Base-by-base conservation (phyloP, 2,329 filamentous ascomycete genomes). In the Clathrospora elynae region DNA sequence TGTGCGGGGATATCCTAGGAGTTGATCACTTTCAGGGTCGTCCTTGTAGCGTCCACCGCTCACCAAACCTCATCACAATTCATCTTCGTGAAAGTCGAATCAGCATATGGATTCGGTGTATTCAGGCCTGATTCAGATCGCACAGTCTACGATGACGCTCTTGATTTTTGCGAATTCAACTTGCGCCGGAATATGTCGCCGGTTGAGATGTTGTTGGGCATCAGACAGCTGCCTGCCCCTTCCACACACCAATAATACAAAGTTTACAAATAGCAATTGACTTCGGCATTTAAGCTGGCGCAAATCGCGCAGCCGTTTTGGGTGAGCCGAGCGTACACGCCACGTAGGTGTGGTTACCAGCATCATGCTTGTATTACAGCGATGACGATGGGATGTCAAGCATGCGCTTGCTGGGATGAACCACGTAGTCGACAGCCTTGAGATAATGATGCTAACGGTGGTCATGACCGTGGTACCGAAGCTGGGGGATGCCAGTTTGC, bases 301-400 rank as follows among this genome's bases (percentile, higher is more conserved):
- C 28, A 42, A 38, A 46, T 46, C 42, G 45, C 45, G 45, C 42
- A 42, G 40, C 38, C 42, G 39, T 48, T 50, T 52, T 25, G 37
- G 35, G 35, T 20, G 34, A 24, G 32, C 16, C 29, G 20, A 18
- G 16, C 25, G 20, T 42, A 6, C 11, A 11, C 13, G 26, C 53
- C 46, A 49, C 42, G 37, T 53, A 48, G 17, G 32, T 26, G 22
- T 23, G 4, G 6, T 24, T 42, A 17, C 51, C 26, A 29, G 49
- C 49, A 55, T 55, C 22, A 55, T 55, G 46, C 56, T 33, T 40
- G 47, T 26, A 35, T 13, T 16, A 17, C 30, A 12, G 16, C 38
- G 34, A 42, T 29, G 25, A 33, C 43, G 52, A 39, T 39, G 35
- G 42, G 31, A 45, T 44, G 45, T 39, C 37, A 41, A 29, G 41